Evolutionary conservation across 2,329 filamentous ascomycete species (phyloP).

Genomic region (Fusarium sp.): DNA sequence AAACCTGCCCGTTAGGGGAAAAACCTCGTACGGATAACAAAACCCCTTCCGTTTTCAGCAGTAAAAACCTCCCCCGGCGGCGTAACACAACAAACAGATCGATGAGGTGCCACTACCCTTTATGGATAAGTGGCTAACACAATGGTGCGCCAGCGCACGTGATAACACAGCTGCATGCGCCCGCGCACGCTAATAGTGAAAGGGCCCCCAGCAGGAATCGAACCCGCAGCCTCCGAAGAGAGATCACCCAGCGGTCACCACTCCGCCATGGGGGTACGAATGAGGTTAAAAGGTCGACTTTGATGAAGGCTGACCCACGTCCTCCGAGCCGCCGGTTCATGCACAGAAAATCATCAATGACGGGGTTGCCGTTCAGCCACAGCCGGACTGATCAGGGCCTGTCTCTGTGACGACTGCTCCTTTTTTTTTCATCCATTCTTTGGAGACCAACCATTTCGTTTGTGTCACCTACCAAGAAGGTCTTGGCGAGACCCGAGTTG

Average conservation of each 20-base stretch:
- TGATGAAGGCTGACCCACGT: not conserved
- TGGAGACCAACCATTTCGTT: not conserved
- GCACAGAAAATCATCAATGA: slow-evolving; percentile 5
- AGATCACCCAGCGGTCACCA: no score
- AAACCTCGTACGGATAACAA: not conserved
- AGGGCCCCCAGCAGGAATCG: no score
- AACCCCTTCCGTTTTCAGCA: not conserved
- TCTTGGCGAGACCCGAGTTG: not conserved
- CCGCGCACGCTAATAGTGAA: no score
- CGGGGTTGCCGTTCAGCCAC: slow-evolving; percentile 5
- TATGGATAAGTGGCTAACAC: no score
- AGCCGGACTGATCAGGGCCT: not conserved
- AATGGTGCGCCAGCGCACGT: no score
- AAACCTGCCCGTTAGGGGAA: not conserved
- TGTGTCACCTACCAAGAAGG: not conserved
- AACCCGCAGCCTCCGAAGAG: no score
- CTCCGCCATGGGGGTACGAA: not conserved
- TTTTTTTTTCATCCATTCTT: not conserved
- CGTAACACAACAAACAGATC: no score
- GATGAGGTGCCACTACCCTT: no score
- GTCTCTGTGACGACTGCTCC: not conserved
- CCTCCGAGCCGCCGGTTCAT: slow-evolving; percentile 8
- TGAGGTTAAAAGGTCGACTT: not conserved
- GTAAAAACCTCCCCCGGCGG: not conserved
- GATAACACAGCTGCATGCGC: no score